Conservation (phyloP, 2,329 filamentous ascomycete genomes). For the Rhytidhysteron rufulum region DNA sequence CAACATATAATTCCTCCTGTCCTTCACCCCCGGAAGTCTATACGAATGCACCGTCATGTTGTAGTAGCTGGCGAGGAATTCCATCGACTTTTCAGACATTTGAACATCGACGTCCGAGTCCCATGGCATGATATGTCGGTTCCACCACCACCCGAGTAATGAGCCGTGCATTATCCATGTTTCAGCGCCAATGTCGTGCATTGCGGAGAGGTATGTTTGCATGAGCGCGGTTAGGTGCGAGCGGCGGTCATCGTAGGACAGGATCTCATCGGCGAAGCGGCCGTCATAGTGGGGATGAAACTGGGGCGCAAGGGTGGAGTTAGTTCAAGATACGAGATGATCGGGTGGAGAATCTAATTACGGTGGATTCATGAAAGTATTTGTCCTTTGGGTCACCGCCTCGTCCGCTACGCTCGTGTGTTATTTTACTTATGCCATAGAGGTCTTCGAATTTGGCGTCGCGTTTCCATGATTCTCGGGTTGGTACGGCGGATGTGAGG, state of each 20-base stretch:
- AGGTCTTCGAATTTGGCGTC: constrained; percentile 13
- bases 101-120: constrained; percentile 60
- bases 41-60: constrained; percentile 57
- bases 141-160: constrained; percentile 62
- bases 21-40: constrained; percentile 25
- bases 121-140: constrained; percentile 58
- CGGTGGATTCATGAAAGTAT: constrained; percentile 34
- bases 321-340: neutral
- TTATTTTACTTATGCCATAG: constrained; percentile 16
- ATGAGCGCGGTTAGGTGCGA: constrained; percentile 50
- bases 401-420: constrained; percentile 15
- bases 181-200: constrained; percentile 54
- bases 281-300: constrained; percentile 57
- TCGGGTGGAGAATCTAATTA: constrained; percentile 8
- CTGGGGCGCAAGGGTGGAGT: constrained; percentile 21
- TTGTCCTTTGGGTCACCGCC: constrained; percentile 16
- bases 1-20: constrained; percentile 47
- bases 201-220: constrained; percentile 54
- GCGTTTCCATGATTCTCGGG: constrained; percentile 2
- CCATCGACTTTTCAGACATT: constrained; percentile 52
- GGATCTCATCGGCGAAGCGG: constrained; percentile 47
- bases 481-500: constrained; percentile 4
- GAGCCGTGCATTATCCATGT: constrained; percentile 64
- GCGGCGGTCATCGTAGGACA: constrained; percentile 46
- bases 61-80: constrained; percentile 56